Percentiles rank a stretch among this genome's conserved stretches.
These are phyloP conservation scores for Luvunga scandens DNA, from an alignment of 345 rosid genomes.

Conservation along the genomic window DNA sequence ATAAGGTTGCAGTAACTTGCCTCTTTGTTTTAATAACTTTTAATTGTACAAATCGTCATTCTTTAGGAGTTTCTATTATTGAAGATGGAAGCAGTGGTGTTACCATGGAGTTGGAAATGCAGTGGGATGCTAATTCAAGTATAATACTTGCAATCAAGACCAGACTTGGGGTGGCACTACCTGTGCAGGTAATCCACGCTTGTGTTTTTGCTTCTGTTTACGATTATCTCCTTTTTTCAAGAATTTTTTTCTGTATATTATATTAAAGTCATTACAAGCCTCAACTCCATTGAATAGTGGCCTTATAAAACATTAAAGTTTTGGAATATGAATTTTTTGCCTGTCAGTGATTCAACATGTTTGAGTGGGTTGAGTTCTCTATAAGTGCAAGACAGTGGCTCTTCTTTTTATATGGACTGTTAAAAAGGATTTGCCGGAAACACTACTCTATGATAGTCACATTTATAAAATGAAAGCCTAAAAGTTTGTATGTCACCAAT, in stretches of 20 bases:
- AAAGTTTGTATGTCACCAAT: not conserved
- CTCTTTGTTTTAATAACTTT: not conserved
- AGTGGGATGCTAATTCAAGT: conserved; percentile 97
- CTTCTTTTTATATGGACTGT: not conserved
- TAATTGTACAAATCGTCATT: not conserved
- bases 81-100: conserved; percentile 56
- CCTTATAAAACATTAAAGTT: not conserved
- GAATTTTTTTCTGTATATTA: not conserved
- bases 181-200: conserved; percentile 62
- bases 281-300: not conserved
- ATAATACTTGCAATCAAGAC: conserved; percentile 81
- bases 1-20: not conserved
- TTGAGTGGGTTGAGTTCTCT: not conserved
- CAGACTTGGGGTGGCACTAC: conserved; percentile 78
- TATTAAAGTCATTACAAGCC: not conserved
- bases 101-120: conserved; percentile 96
- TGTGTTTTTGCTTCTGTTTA: not conserved
- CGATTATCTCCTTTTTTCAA: not conserved
- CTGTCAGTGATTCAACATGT: not conserved
- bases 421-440: not conserved
- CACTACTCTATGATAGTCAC: not conserved
- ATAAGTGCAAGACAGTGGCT: not conserved
- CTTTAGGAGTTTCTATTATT: conserved; percentile 68
- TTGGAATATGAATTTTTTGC: not conserved
- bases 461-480: not conserved